phyloP scores from a whole-genome alignment of 1,284 basidiomycete genomes.

The Microbotryomycetes sp. region DNA sequence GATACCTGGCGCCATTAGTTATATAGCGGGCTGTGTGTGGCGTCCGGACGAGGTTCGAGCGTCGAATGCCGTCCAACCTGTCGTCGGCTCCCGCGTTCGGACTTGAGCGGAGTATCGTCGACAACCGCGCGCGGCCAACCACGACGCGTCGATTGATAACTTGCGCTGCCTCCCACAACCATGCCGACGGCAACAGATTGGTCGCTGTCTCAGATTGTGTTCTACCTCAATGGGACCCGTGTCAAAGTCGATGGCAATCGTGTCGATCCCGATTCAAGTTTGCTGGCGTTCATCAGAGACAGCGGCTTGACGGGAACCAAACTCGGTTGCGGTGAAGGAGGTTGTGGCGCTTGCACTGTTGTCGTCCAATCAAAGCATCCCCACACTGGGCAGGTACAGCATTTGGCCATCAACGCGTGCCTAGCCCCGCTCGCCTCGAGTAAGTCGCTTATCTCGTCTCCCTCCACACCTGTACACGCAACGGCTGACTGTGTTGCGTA shows the following conservation, averaged over 20 bases:
- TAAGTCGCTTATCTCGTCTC: neutral
- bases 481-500: conserved; percentile 17
- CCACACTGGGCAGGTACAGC: neutral
- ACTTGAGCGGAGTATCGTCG: neutral
- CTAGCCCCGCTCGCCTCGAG: conserved; percentile 40
- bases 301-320: conserved; percentile 42
- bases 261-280: conserved; percentile 37
- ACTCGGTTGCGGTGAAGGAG: conserved; percentile 43
- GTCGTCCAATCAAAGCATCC: conserved; percentile 23
- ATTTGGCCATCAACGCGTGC: conserved; percentile 40
- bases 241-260: conserved; percentile 32
- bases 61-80: no score
- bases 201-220: conserved; percentile 16
- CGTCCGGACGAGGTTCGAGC: no score
- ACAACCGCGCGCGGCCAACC: neutral
- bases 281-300: conserved; percentile 43
- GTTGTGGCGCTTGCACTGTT: conserved; percentile 43
- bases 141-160: no score
- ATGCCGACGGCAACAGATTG: no score
- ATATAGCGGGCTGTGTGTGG: no score
- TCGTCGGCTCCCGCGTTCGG: neutral
- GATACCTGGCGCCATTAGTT: no score
- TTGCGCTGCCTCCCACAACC: no score
- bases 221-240: conserved; percentile 35
- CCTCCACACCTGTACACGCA: neutral